Conservation (phyloP, 2,329 filamentous ascomycete species). For the Stemphylium beticola region DNA sequence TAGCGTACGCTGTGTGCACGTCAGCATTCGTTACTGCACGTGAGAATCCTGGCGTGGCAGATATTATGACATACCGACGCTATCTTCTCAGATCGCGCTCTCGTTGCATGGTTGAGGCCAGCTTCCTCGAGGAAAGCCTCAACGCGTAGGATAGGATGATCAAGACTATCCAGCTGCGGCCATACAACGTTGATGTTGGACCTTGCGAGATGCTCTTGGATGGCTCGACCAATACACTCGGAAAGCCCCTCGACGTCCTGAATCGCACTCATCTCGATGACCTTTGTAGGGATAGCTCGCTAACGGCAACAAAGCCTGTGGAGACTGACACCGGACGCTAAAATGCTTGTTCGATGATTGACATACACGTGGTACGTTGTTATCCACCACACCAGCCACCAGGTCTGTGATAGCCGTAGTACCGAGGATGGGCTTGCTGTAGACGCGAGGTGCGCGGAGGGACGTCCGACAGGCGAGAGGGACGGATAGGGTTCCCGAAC, state of each 20-base stretch:
- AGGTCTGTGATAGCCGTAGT: neutral
- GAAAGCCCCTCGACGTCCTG: slow-evolving; percentile 37
- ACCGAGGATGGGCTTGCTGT: neutral
- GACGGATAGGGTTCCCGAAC: neutral
- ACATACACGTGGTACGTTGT: neutral
- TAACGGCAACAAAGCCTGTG: neutral
- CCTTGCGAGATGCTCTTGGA: slow-evolving; percentile 38
- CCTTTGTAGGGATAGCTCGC: neutral
- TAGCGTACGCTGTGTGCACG: slow-evolving; percentile 27
- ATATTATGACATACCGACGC: slow-evolving; percentile 32
- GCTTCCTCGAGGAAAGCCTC: slow-evolving; percentile 44
- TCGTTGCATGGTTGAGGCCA: slow-evolving; percentile 10
- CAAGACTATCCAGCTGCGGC: slow-evolving; percentile 32
- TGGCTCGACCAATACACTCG: slow-evolving; percentile 37
- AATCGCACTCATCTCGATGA: slow-evolving; percentile 21
- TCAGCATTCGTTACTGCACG: slow-evolving; percentile 13
- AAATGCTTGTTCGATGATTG: neutral
- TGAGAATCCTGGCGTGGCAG: neutral
- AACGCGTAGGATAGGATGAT: slow-evolving; percentile 35
- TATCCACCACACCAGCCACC: neutral
- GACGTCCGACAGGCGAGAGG: neutral
- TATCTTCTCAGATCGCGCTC: slow-evolving; percentile 29
- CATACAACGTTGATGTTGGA: slow-evolving; percentile 32
- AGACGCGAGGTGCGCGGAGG: neutral
- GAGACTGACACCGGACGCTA: slow-evolving; percentile 4